A percentile compares a stretch with the other conserved stretches of the same genome.
These are phyloP conservation scores for Cairneyella variabilis DNA, from an alignment of 495 filamentous ascomycete genomes.

Conservation along the genomic window DNA sequence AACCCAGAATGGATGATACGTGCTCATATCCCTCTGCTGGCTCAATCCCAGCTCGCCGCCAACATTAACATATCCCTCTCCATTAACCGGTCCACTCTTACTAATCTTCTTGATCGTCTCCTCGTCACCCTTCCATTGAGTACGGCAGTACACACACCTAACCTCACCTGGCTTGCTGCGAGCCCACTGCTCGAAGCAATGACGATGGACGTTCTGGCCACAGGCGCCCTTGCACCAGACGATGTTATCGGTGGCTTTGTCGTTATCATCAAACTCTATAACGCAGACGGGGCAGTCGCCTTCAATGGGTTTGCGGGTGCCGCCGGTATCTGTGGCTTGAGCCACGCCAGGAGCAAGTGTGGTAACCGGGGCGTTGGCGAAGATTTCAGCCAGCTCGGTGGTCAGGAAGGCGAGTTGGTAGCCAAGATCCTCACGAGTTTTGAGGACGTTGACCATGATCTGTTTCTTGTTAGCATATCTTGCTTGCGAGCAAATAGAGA, in stretches of 20 bases:
- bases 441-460: conserved; percentile 59
- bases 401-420: conserved; percentile 74
- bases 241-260: conserved; percentile 46
- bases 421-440: conserved; percentile 42
- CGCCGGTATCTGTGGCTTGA: conserved; percentile 15
- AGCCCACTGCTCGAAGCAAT: conserved; percentile 61
- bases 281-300: conserved; percentile 83
- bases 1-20: conserved; percentile 23
- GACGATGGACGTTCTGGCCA: conserved; percentile 62
- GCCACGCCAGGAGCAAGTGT: conserved; percentile 10
- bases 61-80: conserved; percentile 58
- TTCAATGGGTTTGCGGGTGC: conserved; percentile 45
- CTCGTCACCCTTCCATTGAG: conserved; percentile 23
- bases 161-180: conserved; percentile 40
- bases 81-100: conserved; percentile 25
- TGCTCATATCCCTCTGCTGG: conserved; percentile 26
- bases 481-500: background rate
- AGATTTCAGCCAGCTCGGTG: conserved; percentile 60
- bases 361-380: conserved; percentile 46
- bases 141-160: conserved; percentile 46
- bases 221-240: conserved; percentile 61
- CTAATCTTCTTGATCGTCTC: conserved; percentile 20
- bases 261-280: conserved; percentile 38
- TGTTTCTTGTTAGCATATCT: conserved; percentile 14
- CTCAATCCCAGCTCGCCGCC: conserved; percentile 50